Conservation (phyloP, 164 flowering plant species). For the Tetracentron sinense region DNA sequence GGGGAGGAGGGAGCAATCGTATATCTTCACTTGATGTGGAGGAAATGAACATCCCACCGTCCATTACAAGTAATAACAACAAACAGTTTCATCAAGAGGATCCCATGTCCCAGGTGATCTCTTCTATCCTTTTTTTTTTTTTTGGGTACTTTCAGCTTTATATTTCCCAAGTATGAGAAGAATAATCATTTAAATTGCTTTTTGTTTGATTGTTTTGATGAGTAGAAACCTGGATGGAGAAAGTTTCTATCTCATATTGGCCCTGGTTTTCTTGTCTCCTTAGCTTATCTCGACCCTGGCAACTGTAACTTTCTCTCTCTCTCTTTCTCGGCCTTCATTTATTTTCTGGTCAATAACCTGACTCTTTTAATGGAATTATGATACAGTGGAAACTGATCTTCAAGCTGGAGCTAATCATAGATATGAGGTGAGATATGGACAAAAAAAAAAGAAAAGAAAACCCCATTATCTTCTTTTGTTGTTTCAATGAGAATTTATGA, state of each 20-base stretch:
- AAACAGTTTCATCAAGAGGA: slow-evolving; percentile 3
- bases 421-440: slow-evolving; percentile 50
- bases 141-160: neutral
- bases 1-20: slow-evolving; percentile 35
- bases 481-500: no score
- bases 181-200: neutral
- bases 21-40: slow-evolving; percentile 33
- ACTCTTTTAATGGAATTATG: neutral
- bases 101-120: slow-evolving; percentile 16
- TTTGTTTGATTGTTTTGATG: neutral
- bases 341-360: no score
- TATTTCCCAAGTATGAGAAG: neutral
- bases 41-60: neutral
- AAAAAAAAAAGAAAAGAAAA: neutral
- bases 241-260: slow-evolving; percentile 56
- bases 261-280: slow-evolving; percentile 78
- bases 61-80: neutral
- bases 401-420: slow-evolving; percentile 75
- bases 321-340: slow-evolving; percentile 8
- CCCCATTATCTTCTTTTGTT: neutral
- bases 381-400: slow-evolving; percentile 80
- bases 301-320: slow-evolving; percentile 38
- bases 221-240: slow-evolving; percentile 48
- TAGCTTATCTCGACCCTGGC: slow-evolving; percentile 80
- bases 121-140: slow-evolving; percentile 1